Evolutionary conservation across 805 yeast genomes (phyloP), one percentile per base, ranked within the genome.

Genomic region (Ogataea pini): DNA sequence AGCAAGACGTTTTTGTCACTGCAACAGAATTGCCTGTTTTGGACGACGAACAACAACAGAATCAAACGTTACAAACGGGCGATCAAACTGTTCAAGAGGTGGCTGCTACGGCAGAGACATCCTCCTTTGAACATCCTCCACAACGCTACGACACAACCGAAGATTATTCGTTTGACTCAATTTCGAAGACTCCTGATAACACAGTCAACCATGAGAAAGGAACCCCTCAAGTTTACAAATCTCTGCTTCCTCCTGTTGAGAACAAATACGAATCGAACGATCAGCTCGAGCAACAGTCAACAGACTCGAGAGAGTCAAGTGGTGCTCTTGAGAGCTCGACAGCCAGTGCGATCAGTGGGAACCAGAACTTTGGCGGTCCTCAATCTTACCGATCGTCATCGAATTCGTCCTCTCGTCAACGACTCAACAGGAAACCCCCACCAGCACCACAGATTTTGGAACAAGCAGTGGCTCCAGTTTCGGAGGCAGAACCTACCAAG

Each of bases 1-100:
- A 58, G 18, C 49, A 53, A 6, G 75, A 71, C 28, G 63, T 68
- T 3, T 72, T 61, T 56, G 70, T 68, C 12, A 71, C 76, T 1
- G 76, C 76, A 0, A 60, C 71, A 0, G 73, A 72, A 46, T 62
- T 72, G 22, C 61, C 61, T 9, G 22, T 24, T n/a, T 18, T 13
- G 12, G 14, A n/a, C 13, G 45, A 37, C 16, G 41, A 40, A 13
- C 12, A 27, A 10, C 24, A 18, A 6, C 32, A 27, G 9, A 38
- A 20, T n/a, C 32, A 28, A n/a, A 12, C 4, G 34, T 14, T 22
- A 28, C 31, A 28, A 12, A 13, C 14, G n/a, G n/a, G 8, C n/a
- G 31, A 28, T 4, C 14, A 12, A 12, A 28, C 31, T 13, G n/a
- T 28, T 28, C 31, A 28, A 12, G n/a, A 8, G 31, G 31, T 4